Conservation (phyloP, 2,329 filamentous ascomycete genomes). For the Microsporum canis region DNA sequence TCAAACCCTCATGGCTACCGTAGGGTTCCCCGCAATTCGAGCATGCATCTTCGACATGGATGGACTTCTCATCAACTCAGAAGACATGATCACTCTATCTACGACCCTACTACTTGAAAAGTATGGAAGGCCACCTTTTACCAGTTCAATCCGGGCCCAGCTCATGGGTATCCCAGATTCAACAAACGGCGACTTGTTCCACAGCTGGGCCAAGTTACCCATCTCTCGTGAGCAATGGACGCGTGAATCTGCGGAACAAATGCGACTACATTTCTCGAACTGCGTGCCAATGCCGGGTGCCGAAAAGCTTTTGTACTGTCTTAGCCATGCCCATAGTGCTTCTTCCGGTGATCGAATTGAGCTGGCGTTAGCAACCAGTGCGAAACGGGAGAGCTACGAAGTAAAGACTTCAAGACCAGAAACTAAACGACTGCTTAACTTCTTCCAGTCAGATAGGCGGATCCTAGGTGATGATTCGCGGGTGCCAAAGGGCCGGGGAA, state of each 20-base stretch:
- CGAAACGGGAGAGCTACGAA: constrained; percentile 16
- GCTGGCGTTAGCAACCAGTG: constrained; percentile 19
- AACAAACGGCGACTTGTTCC: constrained; percentile 20
- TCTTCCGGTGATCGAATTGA: constrained; percentile 9
- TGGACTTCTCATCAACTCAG: not conserved
- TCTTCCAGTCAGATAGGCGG: constrained; percentile 5
- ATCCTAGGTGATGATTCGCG: constrained; percentile 8
- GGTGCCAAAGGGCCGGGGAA: constrained; percentile 17
- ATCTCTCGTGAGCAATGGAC: constrained; percentile 23
- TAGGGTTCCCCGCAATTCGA: not conserved
- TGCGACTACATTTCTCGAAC: constrained; percentile 21
- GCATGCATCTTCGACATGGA: not conserved
- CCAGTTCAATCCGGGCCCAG: constrained; percentile 15
- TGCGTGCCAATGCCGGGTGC: constrained; percentile 18
- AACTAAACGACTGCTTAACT: constrained; percentile 14
- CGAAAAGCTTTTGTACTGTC: constrained; percentile 14
- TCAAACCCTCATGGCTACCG: not conserved
- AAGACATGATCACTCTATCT: not conserved
- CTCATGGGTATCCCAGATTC: constrained; percentile 20
- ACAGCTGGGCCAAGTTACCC: constrained; percentile 24
- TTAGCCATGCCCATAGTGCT: constrained; percentile 4
- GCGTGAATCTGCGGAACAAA: constrained; percentile 20
- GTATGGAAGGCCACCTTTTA: not conserved
- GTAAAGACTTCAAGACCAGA: constrained; percentile 18
- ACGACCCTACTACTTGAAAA: not conserved